Base-by-base conservation (phyloP, 2,329 filamentous ascomycete species). In the Sarocladiaceae sp. region DNA sequence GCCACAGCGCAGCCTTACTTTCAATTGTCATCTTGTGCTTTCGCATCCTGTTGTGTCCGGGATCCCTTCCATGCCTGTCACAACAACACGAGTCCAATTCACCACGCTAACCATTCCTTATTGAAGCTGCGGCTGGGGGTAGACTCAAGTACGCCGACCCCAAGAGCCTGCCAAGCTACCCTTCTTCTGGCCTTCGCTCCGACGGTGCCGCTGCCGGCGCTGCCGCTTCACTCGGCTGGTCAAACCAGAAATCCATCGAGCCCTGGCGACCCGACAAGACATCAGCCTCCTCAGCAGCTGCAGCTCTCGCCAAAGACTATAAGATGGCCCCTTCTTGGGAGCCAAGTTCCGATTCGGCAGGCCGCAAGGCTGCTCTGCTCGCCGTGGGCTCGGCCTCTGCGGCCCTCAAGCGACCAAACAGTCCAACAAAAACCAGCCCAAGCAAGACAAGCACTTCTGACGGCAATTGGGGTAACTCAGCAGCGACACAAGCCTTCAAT, bases 141-240 rank as follows among this genome's bases (percentile, higher is more conserved):
- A 67, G 66, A 44, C 68, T 89, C 48, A 84, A 81, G 61, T 85
- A 88, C 69, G 85, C 85, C 48, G 75, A 78, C 55, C 78, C 85
- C 33, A 72, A 80, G 56, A 81, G 86, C 53, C 74, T 93, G 18
- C 87, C 87, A 29, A 85, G 83, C 56, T 91, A 75, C 55, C 85
- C 87, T 11, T 81, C 83, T 9, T 61, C 72, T 46, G 83, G 85
- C 29, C 70, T 88, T 47, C 66, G 61, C 44, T 54, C 69, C 34
- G 69, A 74, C 53, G 69, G 66, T 53, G 70, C 73, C 43, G 87
- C 86, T 46, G 87, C 86, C 48, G 78, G 83, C 51, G 80, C 85
- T 45, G 88, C 88, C 44, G 86, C 86, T 32, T 78, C 75, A 43
- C 68, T 91, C 35, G 87, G 87, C 42, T 85, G 87, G 70, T 73